phyloP scores from a whole-genome alignment of 495 filamentous ascomycete species.

The Xylaria scruposa region DNA sequence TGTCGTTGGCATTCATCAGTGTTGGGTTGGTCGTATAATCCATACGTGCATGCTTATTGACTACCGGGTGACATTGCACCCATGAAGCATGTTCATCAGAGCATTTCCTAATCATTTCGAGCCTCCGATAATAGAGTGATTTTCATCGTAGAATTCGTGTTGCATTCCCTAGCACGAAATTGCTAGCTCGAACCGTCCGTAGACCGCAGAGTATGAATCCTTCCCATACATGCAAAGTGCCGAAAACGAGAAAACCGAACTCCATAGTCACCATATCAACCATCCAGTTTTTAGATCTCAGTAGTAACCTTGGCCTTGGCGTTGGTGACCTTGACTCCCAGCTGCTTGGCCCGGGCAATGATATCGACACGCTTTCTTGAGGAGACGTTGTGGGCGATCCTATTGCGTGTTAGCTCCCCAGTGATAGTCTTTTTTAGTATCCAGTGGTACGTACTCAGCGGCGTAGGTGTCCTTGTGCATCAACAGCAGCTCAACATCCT shows the following conservation, averaged over 20 bases:
- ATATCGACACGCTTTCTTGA: conserved; percentile 98
- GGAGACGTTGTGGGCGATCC: conserved; percentile 96
- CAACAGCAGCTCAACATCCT: conserved; percentile 94
- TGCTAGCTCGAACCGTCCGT: conserved; percentile 47
- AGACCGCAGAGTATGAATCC: conserved; percentile 46
- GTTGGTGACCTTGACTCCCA: conserved; percentile 99
- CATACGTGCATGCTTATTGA: conserved; percentile 7
- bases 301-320: conserved; percentile 97
- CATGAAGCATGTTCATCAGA: conserved; percentile 25
- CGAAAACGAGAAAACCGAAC: conserved; percentile 47
- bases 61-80: conserved; percentile 5
- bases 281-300: conserved; percentile 73
- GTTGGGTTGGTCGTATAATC: conserved; percentile 13
- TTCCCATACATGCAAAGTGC: conserved; percentile 47
- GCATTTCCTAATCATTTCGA: conserved; percentile 22
- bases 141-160: conserved; percentile 45
- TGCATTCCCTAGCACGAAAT: conserved; percentile 45
- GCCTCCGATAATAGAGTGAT: conserved; percentile 29
- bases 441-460: conserved; percentile 78
- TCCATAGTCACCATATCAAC: conserved; percentile 37
- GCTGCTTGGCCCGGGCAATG: conserved; percentile 91
- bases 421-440: not conserved
- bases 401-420: conserved; percentile 47
- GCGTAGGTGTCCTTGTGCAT: conserved; percentile 99
- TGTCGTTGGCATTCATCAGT: conserved; percentile 7